Conservation (phyloP, 257 asterid genomes). For the Nicotiana benthamiana region DNA sequence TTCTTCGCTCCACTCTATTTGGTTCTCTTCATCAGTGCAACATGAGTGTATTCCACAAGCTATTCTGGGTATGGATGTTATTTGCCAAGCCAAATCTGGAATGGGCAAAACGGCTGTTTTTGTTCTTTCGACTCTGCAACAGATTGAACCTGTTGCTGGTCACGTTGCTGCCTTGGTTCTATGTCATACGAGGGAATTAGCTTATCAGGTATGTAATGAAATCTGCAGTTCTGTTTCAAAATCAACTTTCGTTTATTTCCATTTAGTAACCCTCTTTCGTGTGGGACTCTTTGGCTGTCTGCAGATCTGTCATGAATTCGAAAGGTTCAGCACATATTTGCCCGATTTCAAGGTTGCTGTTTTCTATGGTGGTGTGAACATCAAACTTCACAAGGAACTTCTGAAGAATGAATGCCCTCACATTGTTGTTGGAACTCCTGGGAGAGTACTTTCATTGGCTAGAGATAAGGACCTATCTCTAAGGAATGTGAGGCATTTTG, state of each 20-base stretch:
- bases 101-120: conserved; percentile 97
- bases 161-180: conserved; percentile 86
- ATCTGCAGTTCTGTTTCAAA: not conserved
- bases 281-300: not conserved
- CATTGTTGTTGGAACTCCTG: conserved; percentile 91
- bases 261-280: not conserved
- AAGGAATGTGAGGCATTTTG: conserved; percentile 82
- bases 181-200: conserved; percentile 81
- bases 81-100: conserved; percentile 96
- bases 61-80: conserved; percentile 89
- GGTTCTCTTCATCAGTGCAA: conserved; percentile 93
- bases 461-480: conserved; percentile 72
- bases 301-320: conserved; percentile 89
- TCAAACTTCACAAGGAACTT: conserved; percentile 73
- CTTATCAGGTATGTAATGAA: conserved; percentile 56
- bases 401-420: conserved; percentile 93
- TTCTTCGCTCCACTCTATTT: conserved; percentile 66
- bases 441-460: conserved; percentile 71
- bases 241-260: not conserved
- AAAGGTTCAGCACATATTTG: conserved; percentile 77
- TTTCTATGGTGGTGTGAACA: conserved; percentile 82
- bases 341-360: conserved; percentile 80
- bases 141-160: conserved; percentile 80
- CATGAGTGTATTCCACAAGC: conserved; percentile 99
- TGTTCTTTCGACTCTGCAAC: conserved; percentile 85